phyloP scores from a whole-genome alignment of 805 yeast species.

The Starmerella apis region DNA sequence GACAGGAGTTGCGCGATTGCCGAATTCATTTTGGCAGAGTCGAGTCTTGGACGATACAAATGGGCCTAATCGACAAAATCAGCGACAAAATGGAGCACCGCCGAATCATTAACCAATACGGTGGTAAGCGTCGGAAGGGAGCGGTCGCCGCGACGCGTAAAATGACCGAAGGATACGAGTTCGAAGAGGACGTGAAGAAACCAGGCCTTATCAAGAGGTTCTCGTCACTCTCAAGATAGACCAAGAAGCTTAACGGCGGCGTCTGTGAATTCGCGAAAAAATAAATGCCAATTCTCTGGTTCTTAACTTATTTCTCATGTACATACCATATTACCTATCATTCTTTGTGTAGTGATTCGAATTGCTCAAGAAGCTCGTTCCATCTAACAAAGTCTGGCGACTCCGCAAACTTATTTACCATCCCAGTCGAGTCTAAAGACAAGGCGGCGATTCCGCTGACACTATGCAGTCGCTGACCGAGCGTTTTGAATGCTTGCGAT shows the following conservation, averaged over 20 bases:
- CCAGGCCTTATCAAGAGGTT: constrained; percentile 19
- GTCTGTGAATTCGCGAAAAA: neutral
- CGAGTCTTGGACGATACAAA: neutral
- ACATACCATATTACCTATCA: neutral
- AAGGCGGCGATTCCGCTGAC: constrained; percentile 36
- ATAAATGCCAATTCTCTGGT: neutral
- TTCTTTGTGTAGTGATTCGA: neutral
- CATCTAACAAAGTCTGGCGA: constrained; percentile 28
- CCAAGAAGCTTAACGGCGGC: no score
- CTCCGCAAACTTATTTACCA: constrained; percentile 17
- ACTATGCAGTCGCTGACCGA: constrained; percentile 63
- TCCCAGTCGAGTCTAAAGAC: constrained; percentile 22
- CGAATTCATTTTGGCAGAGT: no score
- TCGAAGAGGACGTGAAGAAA: constrained; percentile 20
- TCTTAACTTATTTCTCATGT: neutral
- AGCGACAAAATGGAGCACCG: constrained; percentile 26
- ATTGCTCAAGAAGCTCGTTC: constrained; percentile 31
- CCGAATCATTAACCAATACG: constrained; percentile 26
- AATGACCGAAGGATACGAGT: constrained; percentile 26
- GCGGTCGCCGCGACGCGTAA: constrained; percentile 25
- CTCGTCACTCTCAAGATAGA: neutral
- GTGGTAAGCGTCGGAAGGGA: constrained; percentile 24
- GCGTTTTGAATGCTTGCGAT: constrained; percentile 73
- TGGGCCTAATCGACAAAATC: constrained; percentile 23
- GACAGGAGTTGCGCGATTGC: no score